Evolutionary conservation across 2,329 filamentous ascomycete genomes (phyloP).

Genomic region (Aspergillus nomiae): DNA sequence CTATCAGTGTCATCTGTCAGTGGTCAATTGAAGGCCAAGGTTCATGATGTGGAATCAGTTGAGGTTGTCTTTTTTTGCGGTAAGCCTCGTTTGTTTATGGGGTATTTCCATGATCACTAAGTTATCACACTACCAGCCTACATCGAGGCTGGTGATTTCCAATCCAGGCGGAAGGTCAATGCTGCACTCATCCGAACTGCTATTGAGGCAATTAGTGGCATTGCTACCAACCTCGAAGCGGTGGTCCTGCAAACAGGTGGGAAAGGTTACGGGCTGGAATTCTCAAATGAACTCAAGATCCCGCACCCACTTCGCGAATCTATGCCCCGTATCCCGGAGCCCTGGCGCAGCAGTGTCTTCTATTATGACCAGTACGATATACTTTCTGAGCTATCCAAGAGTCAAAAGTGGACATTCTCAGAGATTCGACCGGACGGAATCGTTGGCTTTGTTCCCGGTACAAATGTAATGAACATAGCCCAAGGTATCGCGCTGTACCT

Average conservation of each 20-base stretch:
- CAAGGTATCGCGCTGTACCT: conserved; percentile 27
- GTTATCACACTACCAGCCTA: too few species aligned
- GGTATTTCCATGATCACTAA: too few species aligned
- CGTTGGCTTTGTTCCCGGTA: conserved; percentile 26
- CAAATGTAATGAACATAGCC: conserved; percentile 28
- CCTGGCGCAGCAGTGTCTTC: conserved; percentile 28
- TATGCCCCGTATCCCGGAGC: conserved; percentile 28
- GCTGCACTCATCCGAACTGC: too few species aligned
- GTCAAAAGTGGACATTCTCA: conserved; percentile 31
- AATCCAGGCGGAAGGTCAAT: too few species aligned
- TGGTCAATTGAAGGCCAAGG: too few species aligned
- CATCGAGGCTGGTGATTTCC: too few species aligned
- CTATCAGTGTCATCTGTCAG: too few species aligned
- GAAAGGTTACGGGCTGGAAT: conserved; percentile 43
- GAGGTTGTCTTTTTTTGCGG: too few species aligned
- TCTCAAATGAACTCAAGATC: conserved; percentile 31
- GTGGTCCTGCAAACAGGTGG: conserved; percentile 41
- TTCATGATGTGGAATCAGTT: too few species aligned
- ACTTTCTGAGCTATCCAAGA: conserved; percentile 20
- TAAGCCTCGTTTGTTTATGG: too few species aligned
- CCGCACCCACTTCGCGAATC: conserved; percentile 30
- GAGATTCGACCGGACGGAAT: conserved; percentile 34
- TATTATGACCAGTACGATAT: conserved; percentile 32
- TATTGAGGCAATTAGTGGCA: too few species aligned
- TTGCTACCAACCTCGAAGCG: background rate